phyloP scores from a whole-genome alignment of 257 asterid species.

The Penstemon eatonii region DNA sequence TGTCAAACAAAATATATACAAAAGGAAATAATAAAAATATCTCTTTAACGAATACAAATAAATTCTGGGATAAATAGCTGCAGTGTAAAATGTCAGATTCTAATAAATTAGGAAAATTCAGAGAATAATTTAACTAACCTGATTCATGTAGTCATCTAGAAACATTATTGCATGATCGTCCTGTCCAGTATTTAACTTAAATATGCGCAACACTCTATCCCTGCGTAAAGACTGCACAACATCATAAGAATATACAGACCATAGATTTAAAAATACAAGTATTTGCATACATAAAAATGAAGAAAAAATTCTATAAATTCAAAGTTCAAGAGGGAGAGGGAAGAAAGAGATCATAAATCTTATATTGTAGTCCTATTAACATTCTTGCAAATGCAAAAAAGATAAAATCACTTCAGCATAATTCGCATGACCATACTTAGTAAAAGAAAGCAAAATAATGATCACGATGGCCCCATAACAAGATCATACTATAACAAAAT shows the following conservation, averaged over 20 bases:
- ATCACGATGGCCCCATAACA: background rate
- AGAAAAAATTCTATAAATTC: background rate
- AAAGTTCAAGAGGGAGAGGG: background rate
- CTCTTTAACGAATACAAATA: too few relatives aligned
- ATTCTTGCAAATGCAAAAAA: conserved; percentile 7
- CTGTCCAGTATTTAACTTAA: conserved; percentile 89
- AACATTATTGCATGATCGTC: conserved; percentile 96
- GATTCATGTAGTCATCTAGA: conserved; percentile 70
- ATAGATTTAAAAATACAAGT: conserved; percentile 4
- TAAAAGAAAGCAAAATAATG: background rate
- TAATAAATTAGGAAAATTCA: conserved; percentile 2
- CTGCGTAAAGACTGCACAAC: conserved; percentile 71
- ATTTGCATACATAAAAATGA: conserved; percentile 8
- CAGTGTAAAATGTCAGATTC: background rate
- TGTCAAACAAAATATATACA: background rate
- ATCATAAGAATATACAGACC: conserved; percentile 19
- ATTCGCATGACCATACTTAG: background rate
- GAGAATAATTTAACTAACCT: conserved; percentile 48
- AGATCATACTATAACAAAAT: conserved; percentile 1
- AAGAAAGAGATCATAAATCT: background rate
- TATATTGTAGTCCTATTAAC: background rate
- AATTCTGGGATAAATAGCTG: conserved; percentile 12
- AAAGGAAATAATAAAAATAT: background rate
- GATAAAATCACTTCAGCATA: background rate
- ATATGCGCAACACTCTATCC: conserved; percentile 66